Evolutionary conservation across 306 rosid species (phyloP), one percentile per base, ranked within the genome.

Genomic region (Sicyos edulis): DNA sequence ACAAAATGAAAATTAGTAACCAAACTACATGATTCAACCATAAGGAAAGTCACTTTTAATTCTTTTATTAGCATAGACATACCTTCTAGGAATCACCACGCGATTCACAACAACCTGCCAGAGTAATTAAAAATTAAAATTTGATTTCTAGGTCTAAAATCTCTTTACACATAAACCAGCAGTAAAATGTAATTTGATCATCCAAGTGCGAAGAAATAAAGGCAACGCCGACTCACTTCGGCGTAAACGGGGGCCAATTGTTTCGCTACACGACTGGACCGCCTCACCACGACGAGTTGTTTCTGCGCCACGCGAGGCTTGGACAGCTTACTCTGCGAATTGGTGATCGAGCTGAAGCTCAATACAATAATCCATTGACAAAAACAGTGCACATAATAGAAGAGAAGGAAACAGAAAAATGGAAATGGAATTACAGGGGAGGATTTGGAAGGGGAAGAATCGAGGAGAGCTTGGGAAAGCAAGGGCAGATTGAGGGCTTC

Each of bases 231-330:
- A 49, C 74, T 50, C 14, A 22, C 58, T 20, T 70, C 74, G 74
- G 82, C 88, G 80, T 89, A 92, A 75, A 84, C 79, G 4, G 95
- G 95, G 53, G 89, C 14, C 4, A 88, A 85, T 61, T 60, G n/a
- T 61, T 84, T 88, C 15, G 92, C 91, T 21, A 88, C 88, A 10
- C 91, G 96, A 76, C 83, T 59, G 10, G 96, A 92, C 71, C 96
- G 83, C 78, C 96, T 81, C 11, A 92, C 88, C 2, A 49, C 83
- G 21, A 88, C 88, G 3, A 77, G 56, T 56, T 88, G 78, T 76
- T 83, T 89, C 75, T 77, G 69, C 4, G 42, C 32, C 13, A 64
- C 57, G 16, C 83, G 88, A 47, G 88, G 75, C 77, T 88, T 86
- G 50, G 62, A 63, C 15, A 78, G 83, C 69, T 86, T 90, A 69